Conservation (phyloP, 2,329 filamentous ascomycete genomes). For the Geosmithia flava region DNA sequence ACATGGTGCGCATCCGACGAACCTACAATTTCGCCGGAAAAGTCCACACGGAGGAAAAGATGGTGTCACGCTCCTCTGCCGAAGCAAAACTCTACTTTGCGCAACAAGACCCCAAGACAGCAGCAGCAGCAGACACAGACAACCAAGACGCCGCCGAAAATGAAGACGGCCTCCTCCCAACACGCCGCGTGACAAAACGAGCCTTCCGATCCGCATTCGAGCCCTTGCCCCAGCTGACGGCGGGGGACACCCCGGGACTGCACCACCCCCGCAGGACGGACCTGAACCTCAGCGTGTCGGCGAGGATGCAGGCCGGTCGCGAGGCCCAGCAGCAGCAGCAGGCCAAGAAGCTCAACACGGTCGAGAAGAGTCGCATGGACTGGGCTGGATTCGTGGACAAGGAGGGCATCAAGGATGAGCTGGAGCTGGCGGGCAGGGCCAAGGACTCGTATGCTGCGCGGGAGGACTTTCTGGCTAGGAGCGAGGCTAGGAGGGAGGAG, state of each 20-base stretch:
- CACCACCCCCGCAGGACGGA: slow-evolving; percentile 30
- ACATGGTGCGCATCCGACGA: slow-evolving; percentile 52
- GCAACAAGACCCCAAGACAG: slow-evolving; percentile 23
- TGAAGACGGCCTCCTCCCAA: slow-evolving; percentile 15
- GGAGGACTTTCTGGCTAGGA: slow-evolving; percentile 54
- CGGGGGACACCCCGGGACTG: slow-evolving; percentile 4
- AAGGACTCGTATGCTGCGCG: slow-evolving; percentile 51
- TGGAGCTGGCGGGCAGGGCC: slow-evolving; percentile 50
- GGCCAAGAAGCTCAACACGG: slow-evolving; percentile 55
- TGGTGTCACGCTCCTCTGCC: slow-evolving; percentile 51
- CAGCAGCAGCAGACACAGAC: slow-evolving; percentile 4
- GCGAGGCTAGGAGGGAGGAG: slow-evolving; percentile 49
- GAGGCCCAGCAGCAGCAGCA: slow-evolving; percentile 19
- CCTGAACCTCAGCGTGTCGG: slow-evolving; percentile 36
- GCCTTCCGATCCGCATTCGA: slow-evolving; percentile 53
- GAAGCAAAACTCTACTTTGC: slow-evolving; percentile 54
- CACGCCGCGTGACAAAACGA: slow-evolving; percentile 30
- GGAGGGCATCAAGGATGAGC: slow-evolving; percentile 57
- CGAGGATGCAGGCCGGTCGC: slow-evolving; percentile 33
- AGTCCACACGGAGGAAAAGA: slow-evolving; percentile 59
- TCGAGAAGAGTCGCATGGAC: slow-evolving; percentile 62
- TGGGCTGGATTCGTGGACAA: slow-evolving; percentile 63
- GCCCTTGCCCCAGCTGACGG: slow-evolving; percentile 31
- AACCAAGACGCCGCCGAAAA: slow-evolving; percentile 10
- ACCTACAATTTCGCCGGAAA: slow-evolving; percentile 67